Percentiles rank a stretch among this genome's conserved stretches.
Evolutionary conservation across 805 yeast genomes (phyloP).

Genomic region (Saturnispora bothae): DNA sequence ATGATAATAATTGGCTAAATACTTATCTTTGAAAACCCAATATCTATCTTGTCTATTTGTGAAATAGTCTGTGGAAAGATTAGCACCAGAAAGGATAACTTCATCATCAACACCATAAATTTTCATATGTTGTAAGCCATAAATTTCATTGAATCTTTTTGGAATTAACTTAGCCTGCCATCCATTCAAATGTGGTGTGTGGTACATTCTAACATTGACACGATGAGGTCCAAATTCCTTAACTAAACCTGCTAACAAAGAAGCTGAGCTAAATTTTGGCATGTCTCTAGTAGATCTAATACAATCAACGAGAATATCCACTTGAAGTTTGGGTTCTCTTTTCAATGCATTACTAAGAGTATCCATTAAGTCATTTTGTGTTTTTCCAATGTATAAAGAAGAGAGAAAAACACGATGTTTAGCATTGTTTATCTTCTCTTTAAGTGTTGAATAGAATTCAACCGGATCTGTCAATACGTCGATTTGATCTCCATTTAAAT

Average conservation of each 20-base stretch:
- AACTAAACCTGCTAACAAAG: conserved; percentile 56
- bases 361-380: conserved; percentile 64
- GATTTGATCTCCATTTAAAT: conserved; percentile 44
- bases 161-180: conserved; percentile 59
- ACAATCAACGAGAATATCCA: conserved; percentile 74
- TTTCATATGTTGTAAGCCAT: conserved; percentile 95
- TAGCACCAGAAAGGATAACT: conserved; percentile 82
- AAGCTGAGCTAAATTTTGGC: conserved; percentile 69
- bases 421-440: conserved; percentile 51
- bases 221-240: conserved; percentile 52
- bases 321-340: conserved; percentile 49
- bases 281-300: conserved; percentile 89
- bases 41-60: conserved; percentile 93
- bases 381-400: conserved; percentile 76
- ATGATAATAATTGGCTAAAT: conserved; percentile 63
- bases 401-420: conserved; percentile 65
- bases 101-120: conserved; percentile 91
- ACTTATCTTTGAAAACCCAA: conserved; percentile 50
- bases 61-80: conserved; percentile 83
- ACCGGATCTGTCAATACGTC: conserved; percentile 55
- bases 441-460: conserved; percentile 60
- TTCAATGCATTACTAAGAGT: conserved; percentile 51
- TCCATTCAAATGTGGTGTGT: conserved; percentile 77
- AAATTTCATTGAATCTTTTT: conserved; percentile 77
- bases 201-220: conserved; percentile 75